Base-by-base conservation (phyloP, 140 eudicot genomes). In the Cichorium intybus region DNA sequence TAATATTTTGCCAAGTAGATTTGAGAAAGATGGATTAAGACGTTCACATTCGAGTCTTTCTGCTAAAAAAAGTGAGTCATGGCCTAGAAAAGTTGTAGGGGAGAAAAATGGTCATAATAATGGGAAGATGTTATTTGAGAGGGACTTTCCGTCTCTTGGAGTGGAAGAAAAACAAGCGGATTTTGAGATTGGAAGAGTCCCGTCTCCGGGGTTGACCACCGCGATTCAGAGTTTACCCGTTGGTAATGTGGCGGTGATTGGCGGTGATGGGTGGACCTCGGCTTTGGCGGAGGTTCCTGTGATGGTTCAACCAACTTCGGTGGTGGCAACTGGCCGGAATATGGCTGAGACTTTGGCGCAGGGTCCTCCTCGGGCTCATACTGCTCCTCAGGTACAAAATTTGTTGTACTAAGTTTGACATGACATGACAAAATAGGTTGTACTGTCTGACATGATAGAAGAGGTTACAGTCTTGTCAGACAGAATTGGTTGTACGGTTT, bases 281-380 rank as follows among this genome's bases (percentile, higher is more conserved):
- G 95, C 99, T 43, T 77, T 94, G 57, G 99, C 91, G 22, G 99
- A 88, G 78, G 95, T 80, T 62, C 95, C 95, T 22, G 77, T 76
- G 39, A 50, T 76, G 28, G 87, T 72, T 71, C 84, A 20, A 7
- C 73, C 85, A 66, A 58, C 74, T 29, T 18, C 73, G 29, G 79
- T 66, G 71, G 51, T 75, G 46, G 24, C 67, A 7, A 55, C 56
- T 33, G 86, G 92, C 56, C 84, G 87, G 7, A 93, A 86, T 47
- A 93, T 93, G 99, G 99, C 97, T 12, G 97, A 93, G 74, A 70
- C 99, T 67, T 88, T 93, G 68, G 85, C 87, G 11, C 93, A 83
- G 79, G 82, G 81, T 39, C 86, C 95, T 20, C 57, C 75, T 61
- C 84, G 78, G 51, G 77, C 81, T 73, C 95, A 81, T 65, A 76